Percentiles rank a stretch among this genome's conserved stretches.
Conservation (phyloP, 768 basidiomycete species). For the Hygrophorus pudorinus region DNA sequence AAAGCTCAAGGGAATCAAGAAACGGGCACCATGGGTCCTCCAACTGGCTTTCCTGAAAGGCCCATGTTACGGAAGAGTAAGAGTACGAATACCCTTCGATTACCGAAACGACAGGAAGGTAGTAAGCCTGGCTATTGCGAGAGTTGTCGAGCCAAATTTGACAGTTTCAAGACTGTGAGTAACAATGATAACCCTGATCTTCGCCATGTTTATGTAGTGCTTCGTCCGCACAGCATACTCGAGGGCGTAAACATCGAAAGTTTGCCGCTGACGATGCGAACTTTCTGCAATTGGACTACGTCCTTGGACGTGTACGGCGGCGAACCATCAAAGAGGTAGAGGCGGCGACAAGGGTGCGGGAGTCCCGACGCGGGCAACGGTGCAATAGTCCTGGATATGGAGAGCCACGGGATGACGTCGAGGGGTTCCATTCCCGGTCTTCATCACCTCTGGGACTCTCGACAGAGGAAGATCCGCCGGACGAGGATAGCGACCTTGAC, state of each 20-base stretch:
- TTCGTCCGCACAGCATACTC: constrained; percentile 49
- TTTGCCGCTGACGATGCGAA: constrained; percentile 74
- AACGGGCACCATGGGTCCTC: constrained; percentile 57
- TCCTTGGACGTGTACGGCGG: constrained; percentile 54
- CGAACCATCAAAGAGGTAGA: constrained; percentile 25
- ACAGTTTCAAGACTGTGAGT: constrained; percentile 74
- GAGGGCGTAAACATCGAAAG: constrained; percentile 63
- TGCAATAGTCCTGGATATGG: background rate
- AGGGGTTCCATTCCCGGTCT: no score
- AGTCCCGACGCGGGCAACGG: background rate
- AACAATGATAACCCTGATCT: constrained; percentile 1
- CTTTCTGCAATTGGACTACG: constrained; percentile 67
- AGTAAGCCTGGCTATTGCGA: constrained; percentile 96
- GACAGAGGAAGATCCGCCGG: no score
- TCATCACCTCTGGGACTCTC: no score
- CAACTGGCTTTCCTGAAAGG: constrained; percentile 44
- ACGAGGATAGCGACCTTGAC: no score
- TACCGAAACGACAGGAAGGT: constrained; percentile 75
- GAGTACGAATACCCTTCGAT: constrained; percentile 68
- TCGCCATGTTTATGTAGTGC: constrained; percentile 1
- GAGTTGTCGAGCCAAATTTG: constrained; percentile 86
- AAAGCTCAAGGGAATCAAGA: constrained; percentile 14
- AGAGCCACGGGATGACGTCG: background rate
- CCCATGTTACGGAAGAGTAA: constrained; percentile 60
- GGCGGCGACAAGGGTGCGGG: background rate